Evolutionary conservation across 106 monocot genomes (phyloP), one percentile per base, ranked within the genome.

Genomic region (Dendrobium nobile): DNA sequence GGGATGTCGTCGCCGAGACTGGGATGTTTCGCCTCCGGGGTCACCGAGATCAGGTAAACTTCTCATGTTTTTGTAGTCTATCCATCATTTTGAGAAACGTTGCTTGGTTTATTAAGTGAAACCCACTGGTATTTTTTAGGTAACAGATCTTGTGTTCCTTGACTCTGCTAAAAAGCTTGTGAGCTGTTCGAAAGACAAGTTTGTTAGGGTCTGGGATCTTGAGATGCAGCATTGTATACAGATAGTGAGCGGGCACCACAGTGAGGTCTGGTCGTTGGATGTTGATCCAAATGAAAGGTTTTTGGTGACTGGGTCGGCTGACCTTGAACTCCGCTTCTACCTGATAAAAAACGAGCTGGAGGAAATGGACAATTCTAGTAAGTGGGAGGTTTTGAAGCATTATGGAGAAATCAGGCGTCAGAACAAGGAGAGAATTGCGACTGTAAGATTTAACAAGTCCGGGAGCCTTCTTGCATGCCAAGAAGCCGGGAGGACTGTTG

Each of bases 171-270:
- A 95, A 84, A 99, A 91, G 84, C 90, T 99, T 13, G 95, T 90
- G 80, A 95, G 89, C 78, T 86, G 95, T 83, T 99, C 99, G 10
- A 99, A 99, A 84, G 99, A 99, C 77, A 99, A 91, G 82, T 99
- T 93, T 68, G 77, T 95, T 37, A 77, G 91, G 74, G 93, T 99
- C 0, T 99, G 99, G 99, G 95, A 99, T 78, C 92, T 99, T 15
- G 92, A 95, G 1, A 88, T 85, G 64, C 93, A 95, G 84, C 92
- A 92, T 37, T 99, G 99, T 75, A 81, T 94, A 43, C 99, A 99
- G 83, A 90, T 87, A 72, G 86, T 99, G 20, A 88, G 93, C 10
- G 99, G 99, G 20, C 95, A 99, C 73, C 92, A 90, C 70, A 87
- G 82, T 31, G 99, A 99, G 59, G 85, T 99, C 7, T 99, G 99